Conservation (phyloP, 768 basidiomycete genomes). For the Leccinum boreale region DNA sequence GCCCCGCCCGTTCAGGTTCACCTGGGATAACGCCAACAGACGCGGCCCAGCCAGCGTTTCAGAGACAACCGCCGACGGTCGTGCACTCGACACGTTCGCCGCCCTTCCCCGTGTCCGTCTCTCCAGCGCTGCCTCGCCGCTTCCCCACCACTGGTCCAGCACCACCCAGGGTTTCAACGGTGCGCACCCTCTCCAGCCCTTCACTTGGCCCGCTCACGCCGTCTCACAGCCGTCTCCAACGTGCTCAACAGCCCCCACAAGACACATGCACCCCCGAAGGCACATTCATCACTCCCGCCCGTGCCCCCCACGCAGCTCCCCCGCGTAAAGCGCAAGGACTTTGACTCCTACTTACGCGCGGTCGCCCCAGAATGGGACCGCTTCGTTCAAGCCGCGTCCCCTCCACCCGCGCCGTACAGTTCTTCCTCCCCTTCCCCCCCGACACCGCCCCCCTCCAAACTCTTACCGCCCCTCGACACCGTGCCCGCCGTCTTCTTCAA, state of each 20-base stretch:
- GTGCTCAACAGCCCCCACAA: constrained; percentile 90
- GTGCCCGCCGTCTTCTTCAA: constrained; percentile 85
- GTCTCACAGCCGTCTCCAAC: constrained; percentile 79
- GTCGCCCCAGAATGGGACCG: constrained; percentile 76
- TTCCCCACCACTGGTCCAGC: constrained; percentile 74
- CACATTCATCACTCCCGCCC: constrained; percentile 74
- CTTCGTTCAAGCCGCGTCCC: constrained; percentile 49
- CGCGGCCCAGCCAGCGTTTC: constrained; percentile 72
- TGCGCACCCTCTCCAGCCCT: constrained; percentile 32
- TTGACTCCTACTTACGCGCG: constrained; percentile 75
- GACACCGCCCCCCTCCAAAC: constrained; percentile 37
- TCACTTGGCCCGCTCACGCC: constrained; percentile 1
- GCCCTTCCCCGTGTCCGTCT: constrained; percentile 40
- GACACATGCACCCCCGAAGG: constrained; percentile 80
- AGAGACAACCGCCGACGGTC: constrained; percentile 68
- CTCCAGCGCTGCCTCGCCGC: constrained; percentile 49
- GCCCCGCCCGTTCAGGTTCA: constrained; percentile 67
- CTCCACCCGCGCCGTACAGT: constrained; percentile 31
- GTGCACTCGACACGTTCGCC: constrained; percentile 53
- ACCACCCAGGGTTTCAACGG: constrained; percentile 87
- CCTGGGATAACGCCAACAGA: constrained; percentile 62
- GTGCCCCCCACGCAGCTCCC: constrained; percentile 73
- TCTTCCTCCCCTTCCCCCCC: constrained; percentile 19
- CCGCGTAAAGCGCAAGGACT: constrained; percentile 77
- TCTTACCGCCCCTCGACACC: constrained; percentile 65